Percentiles rank a stretch among this genome's conserved stretches.
These are phyloP conservation scores for Pythium rhizo-oryzae DNA, from an alignment of 352 stramenopile species.

Conservation along the genomic window DNA sequence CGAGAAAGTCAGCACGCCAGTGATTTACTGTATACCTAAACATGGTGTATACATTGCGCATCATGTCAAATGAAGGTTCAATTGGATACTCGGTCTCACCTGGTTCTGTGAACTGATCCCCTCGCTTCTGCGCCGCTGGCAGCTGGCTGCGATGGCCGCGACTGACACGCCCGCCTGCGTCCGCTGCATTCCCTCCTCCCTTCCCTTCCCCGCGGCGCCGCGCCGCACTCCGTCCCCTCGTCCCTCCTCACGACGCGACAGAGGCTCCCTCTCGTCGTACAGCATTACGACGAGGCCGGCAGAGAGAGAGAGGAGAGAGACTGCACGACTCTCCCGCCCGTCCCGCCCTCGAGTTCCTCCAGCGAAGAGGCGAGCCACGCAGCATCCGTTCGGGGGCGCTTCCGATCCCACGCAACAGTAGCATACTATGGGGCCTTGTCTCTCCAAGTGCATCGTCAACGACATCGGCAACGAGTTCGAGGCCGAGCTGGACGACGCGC, in stretches of 20 bases:
- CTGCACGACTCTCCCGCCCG: no score
- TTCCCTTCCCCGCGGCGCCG: background rate
- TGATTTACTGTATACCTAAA: background rate
- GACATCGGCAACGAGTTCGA: conserved; percentile 88
- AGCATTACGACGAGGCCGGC: no score
- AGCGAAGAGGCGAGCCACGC: no score
- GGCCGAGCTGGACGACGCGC: conserved; percentile 76
- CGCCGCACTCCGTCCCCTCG: no score
- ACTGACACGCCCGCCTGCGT: background rate
- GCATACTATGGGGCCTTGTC: conserved; percentile 74
- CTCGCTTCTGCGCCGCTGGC: background rate
- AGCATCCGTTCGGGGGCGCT: background rate
- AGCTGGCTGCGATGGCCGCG: background rate
- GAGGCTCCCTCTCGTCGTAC: no score
- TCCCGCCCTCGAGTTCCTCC: no score
- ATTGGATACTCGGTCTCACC: background rate
- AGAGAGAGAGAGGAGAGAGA: no score
- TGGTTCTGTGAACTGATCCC: conserved; percentile 8
- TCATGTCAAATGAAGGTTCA: background rate
- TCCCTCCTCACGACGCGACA: background rate
- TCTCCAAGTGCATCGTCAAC: conserved; percentile 84
- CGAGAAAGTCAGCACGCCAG: conserved; percentile 21
- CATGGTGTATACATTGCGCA: background rate
- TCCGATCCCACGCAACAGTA: background rate
- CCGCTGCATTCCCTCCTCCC: background rate